Percentiles rank a stretch among this genome's conserved stretches.
phyloP scores from a whole-genome alignment of 2,329 filamentous ascomycete species.

The Cordyceps cicadae region DNA sequence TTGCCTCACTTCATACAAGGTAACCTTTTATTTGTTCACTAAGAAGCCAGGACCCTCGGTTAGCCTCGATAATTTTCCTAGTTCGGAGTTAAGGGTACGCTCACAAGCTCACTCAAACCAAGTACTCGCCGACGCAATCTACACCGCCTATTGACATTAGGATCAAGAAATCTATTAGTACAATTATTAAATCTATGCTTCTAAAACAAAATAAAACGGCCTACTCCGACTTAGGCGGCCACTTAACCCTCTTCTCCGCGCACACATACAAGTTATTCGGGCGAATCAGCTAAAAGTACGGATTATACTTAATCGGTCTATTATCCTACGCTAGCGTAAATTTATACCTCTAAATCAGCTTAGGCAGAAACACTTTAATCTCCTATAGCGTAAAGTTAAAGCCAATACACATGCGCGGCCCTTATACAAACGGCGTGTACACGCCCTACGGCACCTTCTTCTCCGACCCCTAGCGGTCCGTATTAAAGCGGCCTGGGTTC shows the following conservation, averaged over 20 bases:
- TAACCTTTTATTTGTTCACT: too few relatives aligned
- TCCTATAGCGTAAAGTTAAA: conserved; percentile 58
- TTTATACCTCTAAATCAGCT: conserved; percentile 51
- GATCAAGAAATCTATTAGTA: too few relatives aligned
- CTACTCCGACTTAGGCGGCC: conserved; percentile 28
- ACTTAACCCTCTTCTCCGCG: conserved; percentile 41
- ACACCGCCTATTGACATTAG: too few relatives aligned
- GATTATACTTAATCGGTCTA: conserved; percentile 49
- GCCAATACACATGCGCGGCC: conserved; percentile 51
- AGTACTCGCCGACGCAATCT: too few relatives aligned
- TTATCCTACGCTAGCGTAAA: conserved; percentile 42
- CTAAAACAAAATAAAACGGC: too few relatives aligned
- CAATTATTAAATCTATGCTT: too few relatives aligned
- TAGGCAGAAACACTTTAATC: conserved; percentile 49
- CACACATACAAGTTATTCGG: conserved; percentile 46
- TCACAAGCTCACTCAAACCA: too few relatives aligned
- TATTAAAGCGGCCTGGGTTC: conserved; percentile 49
- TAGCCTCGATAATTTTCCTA: too few relatives aligned
- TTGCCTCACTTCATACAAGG: too few relatives aligned
- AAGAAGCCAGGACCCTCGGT: too few relatives aligned
- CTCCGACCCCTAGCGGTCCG: conserved; percentile 51
- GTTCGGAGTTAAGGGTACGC: too few relatives aligned
- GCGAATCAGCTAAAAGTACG: conserved; percentile 49
- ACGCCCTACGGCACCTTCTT: conserved; percentile 40
- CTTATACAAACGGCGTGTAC: conserved; percentile 52